Evolutionary conservation across 805 yeast species (phyloP), one percentile per base, ranked within the genome.

Genomic region (Metschnikowia henanensis): DNA sequence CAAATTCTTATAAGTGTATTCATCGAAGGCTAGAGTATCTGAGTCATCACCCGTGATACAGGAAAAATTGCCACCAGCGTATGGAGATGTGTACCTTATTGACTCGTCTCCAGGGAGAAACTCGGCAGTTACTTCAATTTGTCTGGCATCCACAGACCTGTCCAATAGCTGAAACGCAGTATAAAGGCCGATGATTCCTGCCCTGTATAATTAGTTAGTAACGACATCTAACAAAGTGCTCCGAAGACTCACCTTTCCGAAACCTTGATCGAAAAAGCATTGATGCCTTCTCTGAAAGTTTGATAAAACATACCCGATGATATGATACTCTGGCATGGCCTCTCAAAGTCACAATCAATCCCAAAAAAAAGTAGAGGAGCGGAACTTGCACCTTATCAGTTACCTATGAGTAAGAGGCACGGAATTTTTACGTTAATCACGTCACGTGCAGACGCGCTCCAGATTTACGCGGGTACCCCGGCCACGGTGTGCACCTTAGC

Each of bases 51-150:
- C 85, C 0, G 87, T 75, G 36, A 84, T 82, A 35, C 69, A 48
- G 16, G 65, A 61, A 49, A 72, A 60, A 60, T 63, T 53, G 6
- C 68, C 68, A 6, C 73, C 75, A 0, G 95, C 95, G 77, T 84
- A 84, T 0, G 95, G 95, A 0, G 91, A 84, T 1, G 95, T 81
- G 61, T 83, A 87, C 38, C 77, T 70, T 45, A 78, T 77, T 4
- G 89, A 80, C 51, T 80, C 84, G 56, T 87, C 95, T 4, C 95
- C 95, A 3, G 95, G 95, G 30, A 83, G 61, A 53, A 74, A 77
- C 56, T 84, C 78, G 6, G 87, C 92, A 16, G 83, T 53, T 2
- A 87, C 74, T 4, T 78, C 70, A 48, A 87, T 75, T 5, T 75
- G 63, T 1, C 58, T 43, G 1, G 76, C 70, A 0, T 58, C 44